Base-by-base conservation (phyloP, 192 early-diverging fungal species). In the Chytriomyces sp. region DNA sequence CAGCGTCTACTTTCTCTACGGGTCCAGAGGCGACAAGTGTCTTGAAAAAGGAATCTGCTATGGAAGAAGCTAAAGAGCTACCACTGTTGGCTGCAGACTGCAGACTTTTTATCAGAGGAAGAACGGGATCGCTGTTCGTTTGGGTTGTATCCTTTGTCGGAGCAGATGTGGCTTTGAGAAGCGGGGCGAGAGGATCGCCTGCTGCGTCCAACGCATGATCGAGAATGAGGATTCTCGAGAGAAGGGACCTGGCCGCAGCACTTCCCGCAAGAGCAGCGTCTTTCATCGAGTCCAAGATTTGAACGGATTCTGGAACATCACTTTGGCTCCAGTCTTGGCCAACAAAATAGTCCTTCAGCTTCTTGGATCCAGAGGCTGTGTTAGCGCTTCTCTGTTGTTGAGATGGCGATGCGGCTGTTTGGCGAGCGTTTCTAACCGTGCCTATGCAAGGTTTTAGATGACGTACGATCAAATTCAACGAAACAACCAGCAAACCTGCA, bases 41-140 rank as follows among this genome's bases (percentile, higher is more conserved):
- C 45, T 62, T 13, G 60, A 73, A 73, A 46, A 73, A 73, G n/a
- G n/a, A 20, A 3, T 73, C 35, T 1, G 62, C 10, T 10, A 73
- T n/a, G 13, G n/a, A n/a, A 45, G 71, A 23, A 45, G 71, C 71
- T n/a, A 63, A 24, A 9, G 8, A 1, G 28, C 49, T 57, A 16
- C 71, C 71, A 45, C 44, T 45, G 9, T 61, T 44, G n/a, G 71
- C 13, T 45, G 35, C 11, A 10, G 18, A 28, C 26, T 63, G 60
- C 3, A 73, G 59, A 20, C 45, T 61, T 35, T 62, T 43, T 2
- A 73, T 23, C 45, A 73, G 26, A 16, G 59, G 71, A 45, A 16
- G 23, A 3, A 73, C 71, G 5, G 71, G 71, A 45, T 73, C 71
- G 9, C 62, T 6, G 35, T 70, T 23, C 8, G 46, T 45, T 45